These are phyloP conservation scores for Candida golubevii DNA, from an alignment of 805 yeast genomes.

Conservation along the genomic window DNA sequence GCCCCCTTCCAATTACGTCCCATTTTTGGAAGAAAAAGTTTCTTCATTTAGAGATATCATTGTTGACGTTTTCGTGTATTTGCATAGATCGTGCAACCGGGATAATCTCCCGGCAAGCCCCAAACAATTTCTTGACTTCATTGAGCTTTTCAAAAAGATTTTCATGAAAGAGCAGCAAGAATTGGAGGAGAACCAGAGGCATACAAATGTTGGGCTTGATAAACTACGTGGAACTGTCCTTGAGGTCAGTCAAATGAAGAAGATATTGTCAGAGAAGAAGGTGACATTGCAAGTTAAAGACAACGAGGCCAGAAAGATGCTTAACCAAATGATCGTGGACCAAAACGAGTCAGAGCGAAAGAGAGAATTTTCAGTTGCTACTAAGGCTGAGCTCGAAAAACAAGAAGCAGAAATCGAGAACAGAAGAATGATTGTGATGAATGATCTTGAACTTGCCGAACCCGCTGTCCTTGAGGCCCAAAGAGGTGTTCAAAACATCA, in stretches of 20 bases:
- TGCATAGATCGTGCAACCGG: constrained; percentile 36
- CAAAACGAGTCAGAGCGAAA: constrained; percentile 92
- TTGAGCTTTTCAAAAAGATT: constrained; percentile 40
- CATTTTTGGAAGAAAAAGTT: constrained; percentile 11
- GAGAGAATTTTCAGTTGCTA: constrained; percentile 76
- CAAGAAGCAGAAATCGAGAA: constrained; percentile 60
- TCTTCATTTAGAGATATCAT: constrained; percentile 41
- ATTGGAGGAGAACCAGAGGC: constrained; percentile 65
- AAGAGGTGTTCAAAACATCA: constrained; percentile 84
- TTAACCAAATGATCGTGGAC: constrained; percentile 71
- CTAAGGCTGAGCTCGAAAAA: constrained; percentile 61
- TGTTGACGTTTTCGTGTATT: constrained; percentile 40
- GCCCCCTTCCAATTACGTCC: constrained; percentile 25
- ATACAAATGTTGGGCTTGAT: constrained; percentile 68
- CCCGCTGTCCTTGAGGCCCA: constrained; percentile 85
- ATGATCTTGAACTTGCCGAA: constrained; percentile 70
- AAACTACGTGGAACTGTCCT: constrained; percentile 73
- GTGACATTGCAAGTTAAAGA: constrained; percentile 51
- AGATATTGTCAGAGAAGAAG: constrained; percentile 51
- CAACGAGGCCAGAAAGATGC: constrained; percentile 62
- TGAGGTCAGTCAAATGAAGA: constrained; percentile 58
- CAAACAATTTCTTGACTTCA: constrained; percentile 49
- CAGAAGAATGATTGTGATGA: constrained; percentile 51
- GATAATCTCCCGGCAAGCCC: constrained; percentile 38
- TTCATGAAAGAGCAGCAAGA: constrained; percentile 42